These are phyloP conservation scores for Tolypocladium paradoxum DNA, from an alignment of 2,329 filamentous ascomycete genomes.

Conservation along the genomic window DNA sequence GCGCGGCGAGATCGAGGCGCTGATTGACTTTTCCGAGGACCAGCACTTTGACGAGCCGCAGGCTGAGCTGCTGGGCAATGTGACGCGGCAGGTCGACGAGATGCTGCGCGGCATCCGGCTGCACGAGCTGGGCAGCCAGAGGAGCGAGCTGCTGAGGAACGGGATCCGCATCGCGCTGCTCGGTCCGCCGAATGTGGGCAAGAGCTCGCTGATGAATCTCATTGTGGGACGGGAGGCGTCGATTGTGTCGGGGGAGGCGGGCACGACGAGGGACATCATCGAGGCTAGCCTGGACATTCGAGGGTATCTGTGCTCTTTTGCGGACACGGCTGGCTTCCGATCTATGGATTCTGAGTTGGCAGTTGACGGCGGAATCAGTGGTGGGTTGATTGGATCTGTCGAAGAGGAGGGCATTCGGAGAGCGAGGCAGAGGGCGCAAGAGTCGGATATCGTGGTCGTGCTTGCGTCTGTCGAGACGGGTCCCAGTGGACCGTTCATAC, in stretches of 20 bases:
- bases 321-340: slow-evolving; percentile 85
- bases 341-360: slow-evolving; percentile 18
- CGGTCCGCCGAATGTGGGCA: slow-evolving; percentile 87
- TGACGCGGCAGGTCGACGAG: slow-evolving; percentile 50
- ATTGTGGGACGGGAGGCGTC: slow-evolving; percentile 88
- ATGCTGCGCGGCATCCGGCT: slow-evolving; percentile 54
- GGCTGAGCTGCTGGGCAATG: slow-evolving; percentile 56
- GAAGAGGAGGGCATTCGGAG: slow-evolving; percentile 86
- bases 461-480: slow-evolving; percentile 61
- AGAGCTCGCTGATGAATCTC: slow-evolving; percentile 85
- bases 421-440: slow-evolving; percentile 67
- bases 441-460: slow-evolving; percentile 78
- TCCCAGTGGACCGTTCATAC: slow-evolving; percentile 29
- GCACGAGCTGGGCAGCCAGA: slow-evolving; percentile 67
- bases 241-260: slow-evolving; percentile 86
- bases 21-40: slow-evolving; percentile 96
- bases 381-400: slow-evolving; percentile 51
- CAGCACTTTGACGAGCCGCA: slow-evolving; percentile 93
- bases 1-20: slow-evolving; percentile 81
- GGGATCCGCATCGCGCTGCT: slow-evolving; percentile 81
- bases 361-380: not conserved
- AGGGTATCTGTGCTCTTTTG: slow-evolving; percentile 86
- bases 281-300: slow-evolving; percentile 83
- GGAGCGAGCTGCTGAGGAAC: slow-evolving; percentile 71
- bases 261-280: slow-evolving; percentile 87